These are phyloP conservation scores for Ochromonas danica DNA, from an alignment of 108 stramenopile species.

Conservation along the genomic window DNA sequence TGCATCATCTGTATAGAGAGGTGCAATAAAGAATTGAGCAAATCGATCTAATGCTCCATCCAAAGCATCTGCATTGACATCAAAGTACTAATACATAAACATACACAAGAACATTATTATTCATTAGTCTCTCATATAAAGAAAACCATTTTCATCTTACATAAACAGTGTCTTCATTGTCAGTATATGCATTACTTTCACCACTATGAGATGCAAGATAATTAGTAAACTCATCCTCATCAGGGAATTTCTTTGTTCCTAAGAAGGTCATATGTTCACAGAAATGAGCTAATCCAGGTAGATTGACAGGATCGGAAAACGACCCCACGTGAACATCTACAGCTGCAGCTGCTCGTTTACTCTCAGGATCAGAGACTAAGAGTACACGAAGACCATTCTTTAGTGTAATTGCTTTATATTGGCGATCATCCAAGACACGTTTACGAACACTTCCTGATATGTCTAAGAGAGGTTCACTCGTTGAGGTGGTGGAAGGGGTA, in stretches of 20 bases:
- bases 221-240: conserved; percentile 55
- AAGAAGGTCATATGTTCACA: conserved; percentile 80
- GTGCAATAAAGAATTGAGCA: conserved; percentile 48
- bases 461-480: no score
- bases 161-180: conserved; percentile 73
- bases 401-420: conserved; percentile 3
- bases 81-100: conserved; percentile 58
- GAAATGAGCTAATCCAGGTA: conserved; percentile 73
- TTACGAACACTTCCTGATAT: no score
- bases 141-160: background rate
- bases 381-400: conserved; percentile 2
- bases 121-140: background rate
- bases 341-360: background rate
- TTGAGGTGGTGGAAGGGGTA: no score
- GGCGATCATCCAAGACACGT: background rate
- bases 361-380: background rate
- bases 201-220: conserved; percentile 74
- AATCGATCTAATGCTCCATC: conserved; percentile 66
- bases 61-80: conserved; percentile 51
- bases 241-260: conserved; percentile 65
- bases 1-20: background rate
- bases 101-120: background rate
- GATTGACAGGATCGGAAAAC: conserved; percentile 64
- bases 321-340: conserved; percentile 58
- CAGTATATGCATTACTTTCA: conserved; percentile 75